These are phyloP conservation scores for Dipodascus albidus DNA, from an alignment of 805 yeast species.

Conservation along the genomic window DNA sequence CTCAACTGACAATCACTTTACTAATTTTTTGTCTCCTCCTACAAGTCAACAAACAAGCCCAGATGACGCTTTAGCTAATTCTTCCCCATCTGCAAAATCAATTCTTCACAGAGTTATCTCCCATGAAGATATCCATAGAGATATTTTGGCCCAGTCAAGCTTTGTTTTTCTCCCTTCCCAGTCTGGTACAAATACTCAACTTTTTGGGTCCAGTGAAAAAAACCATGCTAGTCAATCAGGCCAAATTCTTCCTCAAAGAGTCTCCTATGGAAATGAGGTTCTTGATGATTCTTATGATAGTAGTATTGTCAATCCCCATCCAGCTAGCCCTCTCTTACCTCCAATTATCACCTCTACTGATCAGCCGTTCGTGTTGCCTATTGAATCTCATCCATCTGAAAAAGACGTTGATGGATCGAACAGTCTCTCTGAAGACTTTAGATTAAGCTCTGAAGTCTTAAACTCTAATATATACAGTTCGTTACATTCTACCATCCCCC, in stretches of 20 bases:
- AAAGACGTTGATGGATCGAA: background rate
- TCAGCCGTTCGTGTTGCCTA: conserved; percentile 1
- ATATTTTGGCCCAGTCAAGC: background rate
- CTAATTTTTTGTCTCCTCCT: background rate
- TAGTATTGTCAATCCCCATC: background rate
- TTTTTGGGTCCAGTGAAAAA: background rate
- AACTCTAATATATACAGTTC: background rate
- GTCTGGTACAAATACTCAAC: background rate
- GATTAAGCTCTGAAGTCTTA: background rate
- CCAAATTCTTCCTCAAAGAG: background rate
- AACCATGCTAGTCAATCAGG: background rate
- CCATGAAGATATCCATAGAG: no score
- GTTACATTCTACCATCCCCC: no score
- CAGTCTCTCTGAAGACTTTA: background rate
- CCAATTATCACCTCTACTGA: background rate
- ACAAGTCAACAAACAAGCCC: background rate
- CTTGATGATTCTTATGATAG: background rate
- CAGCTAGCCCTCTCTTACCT: background rate
- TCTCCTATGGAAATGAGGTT: background rate
- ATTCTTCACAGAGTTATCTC: background rate
- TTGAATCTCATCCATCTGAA: conserved; percentile 1
- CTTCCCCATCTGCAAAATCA: conserved; percentile 4
- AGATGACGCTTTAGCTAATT: background rate
- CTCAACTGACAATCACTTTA: background rate
- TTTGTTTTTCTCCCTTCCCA: conserved; percentile 1